Percentiles rank a stretch among this genome's conserved stretches.
Conservation (phyloP, 495 filamentous ascomycete species). For the Penicillium arizonense region DNA sequence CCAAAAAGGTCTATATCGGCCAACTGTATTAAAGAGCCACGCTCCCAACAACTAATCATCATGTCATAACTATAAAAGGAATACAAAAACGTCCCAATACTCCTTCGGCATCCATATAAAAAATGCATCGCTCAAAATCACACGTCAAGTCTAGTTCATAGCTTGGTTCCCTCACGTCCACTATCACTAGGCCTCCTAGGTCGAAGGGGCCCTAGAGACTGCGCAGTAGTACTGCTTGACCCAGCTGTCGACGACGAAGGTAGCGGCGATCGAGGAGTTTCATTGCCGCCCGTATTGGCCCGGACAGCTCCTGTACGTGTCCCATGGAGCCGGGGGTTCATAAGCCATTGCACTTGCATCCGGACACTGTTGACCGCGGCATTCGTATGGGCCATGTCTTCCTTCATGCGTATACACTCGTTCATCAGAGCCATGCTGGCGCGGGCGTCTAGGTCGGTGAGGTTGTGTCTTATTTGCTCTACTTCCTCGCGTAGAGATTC, state of each 20-base stretch:
- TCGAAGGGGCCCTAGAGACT: slow-evolving; percentile 28
- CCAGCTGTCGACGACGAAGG: slow-evolving; percentile 25
- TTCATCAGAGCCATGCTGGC: slow-evolving; percentile 69
- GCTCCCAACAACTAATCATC: not conserved
- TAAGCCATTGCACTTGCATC: slow-evolving; percentile 70
- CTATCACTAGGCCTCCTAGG: slow-evolving; percentile 42
- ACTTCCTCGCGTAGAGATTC: slow-evolving; percentile 68
- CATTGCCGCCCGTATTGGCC: slow-evolving; percentile 14
- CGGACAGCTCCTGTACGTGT: slow-evolving; percentile 27
- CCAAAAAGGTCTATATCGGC: not conserved
- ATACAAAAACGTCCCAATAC: not conserved
- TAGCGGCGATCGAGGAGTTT: slow-evolving; percentile 14
- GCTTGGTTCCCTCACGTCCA: slow-evolving; percentile 47
- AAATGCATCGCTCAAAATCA: slow-evolving; percentile 19
- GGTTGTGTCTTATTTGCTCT: slow-evolving; percentile 52
- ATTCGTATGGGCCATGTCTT: slow-evolving; percentile 66
- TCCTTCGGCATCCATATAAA: not conserved
- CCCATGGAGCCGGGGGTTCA: slow-evolving; percentile 53
- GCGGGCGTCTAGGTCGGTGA: slow-evolving; percentile 62
- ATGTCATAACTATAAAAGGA: not conserved
- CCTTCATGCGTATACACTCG: slow-evolving; percentile 63
- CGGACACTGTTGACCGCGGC: slow-evolving; percentile 61
- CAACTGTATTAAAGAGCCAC: not conserved
- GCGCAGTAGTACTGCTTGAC: slow-evolving; percentile 24
- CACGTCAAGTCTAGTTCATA: slow-evolving; percentile 15